Conservation (phyloP, 208 protist species). For the Trypanosoma mega region DNA sequence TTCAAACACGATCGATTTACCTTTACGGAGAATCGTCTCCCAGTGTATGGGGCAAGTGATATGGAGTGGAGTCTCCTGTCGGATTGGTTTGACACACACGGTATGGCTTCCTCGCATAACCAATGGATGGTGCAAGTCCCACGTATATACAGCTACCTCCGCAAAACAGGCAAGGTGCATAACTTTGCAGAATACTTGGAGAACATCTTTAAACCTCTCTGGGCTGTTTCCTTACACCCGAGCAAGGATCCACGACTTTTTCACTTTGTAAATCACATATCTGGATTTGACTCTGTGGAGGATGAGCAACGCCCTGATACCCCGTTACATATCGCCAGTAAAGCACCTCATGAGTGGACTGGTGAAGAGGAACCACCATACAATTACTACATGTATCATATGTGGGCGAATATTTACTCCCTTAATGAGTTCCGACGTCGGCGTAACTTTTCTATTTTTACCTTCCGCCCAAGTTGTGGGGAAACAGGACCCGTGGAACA, state of each 20-base stretch:
- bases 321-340: constrained; percentile 49
- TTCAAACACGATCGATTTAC: constrained; percentile 95
- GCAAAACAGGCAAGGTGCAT: constrained; percentile 68
- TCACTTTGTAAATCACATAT: constrained; percentile 96
- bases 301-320: constrained; percentile 91
- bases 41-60: constrained; percentile 84
- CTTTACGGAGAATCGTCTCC: constrained; percentile 90
- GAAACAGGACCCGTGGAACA: constrained; percentile 93
- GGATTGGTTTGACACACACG: constrained; percentile 95
- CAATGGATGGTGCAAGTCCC: constrained; percentile 98
- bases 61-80: constrained; percentile 96
- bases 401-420: constrained; percentile 97
- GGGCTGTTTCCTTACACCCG: constrained; percentile 96
- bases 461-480: constrained; percentile 97
- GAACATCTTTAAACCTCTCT: constrained; percentile 98
- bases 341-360: constrained; percentile 93
- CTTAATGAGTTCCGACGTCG: constrained; percentile 95
- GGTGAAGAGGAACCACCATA: constrained; percentile 97
- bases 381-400: constrained; percentile 98
- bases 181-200: constrained; percentile 96
- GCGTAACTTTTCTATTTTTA: constrained; percentile 93
- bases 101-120: constrained; percentile 94
- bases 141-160: constrained; percentile 92
- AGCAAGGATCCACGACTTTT: constrained; percentile 94
- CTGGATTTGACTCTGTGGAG: constrained; percentile 98